Conservation (phyloP, 2,329 filamentous ascomycete genomes). For the Penicillium verrucosum region DNA sequence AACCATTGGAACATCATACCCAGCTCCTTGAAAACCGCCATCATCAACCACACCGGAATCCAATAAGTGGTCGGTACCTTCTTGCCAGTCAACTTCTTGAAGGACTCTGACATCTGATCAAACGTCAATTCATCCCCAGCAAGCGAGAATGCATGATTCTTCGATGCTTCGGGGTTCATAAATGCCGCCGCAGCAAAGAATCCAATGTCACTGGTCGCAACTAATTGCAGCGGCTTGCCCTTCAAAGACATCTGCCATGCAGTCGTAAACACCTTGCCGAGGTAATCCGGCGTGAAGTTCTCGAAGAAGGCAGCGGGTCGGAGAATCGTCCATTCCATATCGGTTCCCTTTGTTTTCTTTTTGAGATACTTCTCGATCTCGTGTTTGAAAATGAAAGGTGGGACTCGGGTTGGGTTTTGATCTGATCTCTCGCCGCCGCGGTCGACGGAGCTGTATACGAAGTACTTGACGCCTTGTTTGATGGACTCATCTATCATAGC, state of each 20-base stretch:
- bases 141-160: constrained; percentile 46
- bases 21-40: constrained; percentile 45
- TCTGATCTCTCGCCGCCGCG: constrained; percentile 56
- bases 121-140: constrained; percentile 54
- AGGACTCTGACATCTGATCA: constrained; percentile 45
- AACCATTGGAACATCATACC: constrained; percentile 54
- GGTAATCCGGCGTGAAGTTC: constrained; percentile 48
- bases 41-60: constrained; percentile 40
- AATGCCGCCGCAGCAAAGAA: constrained; percentile 52
- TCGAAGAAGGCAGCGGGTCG: constrained; percentile 64
- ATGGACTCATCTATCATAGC: constrained; percentile 58
- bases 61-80: constrained; percentile 43
- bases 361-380: constrained; percentile 62
- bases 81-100: constrained; percentile 47
- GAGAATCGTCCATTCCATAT: constrained; percentile 61
- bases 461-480: constrained; percentile 54
- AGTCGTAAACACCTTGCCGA: constrained; percentile 50
- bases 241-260: constrained; percentile 40
- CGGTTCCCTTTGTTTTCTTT: constrained; percentile 40
- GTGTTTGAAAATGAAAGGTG: constrained; percentile 62
- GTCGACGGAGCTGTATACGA: constrained; percentile 64
- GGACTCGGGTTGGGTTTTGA: constrained; percentile 54
- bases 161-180: constrained; percentile 44
- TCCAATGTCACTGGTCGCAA: constrained; percentile 51
- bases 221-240: constrained; percentile 44